Evolutionary conservation across 2,329 filamentous ascomycete genomes (phyloP).

Genomic region (Chrysosphaeria jannelii): DNA sequence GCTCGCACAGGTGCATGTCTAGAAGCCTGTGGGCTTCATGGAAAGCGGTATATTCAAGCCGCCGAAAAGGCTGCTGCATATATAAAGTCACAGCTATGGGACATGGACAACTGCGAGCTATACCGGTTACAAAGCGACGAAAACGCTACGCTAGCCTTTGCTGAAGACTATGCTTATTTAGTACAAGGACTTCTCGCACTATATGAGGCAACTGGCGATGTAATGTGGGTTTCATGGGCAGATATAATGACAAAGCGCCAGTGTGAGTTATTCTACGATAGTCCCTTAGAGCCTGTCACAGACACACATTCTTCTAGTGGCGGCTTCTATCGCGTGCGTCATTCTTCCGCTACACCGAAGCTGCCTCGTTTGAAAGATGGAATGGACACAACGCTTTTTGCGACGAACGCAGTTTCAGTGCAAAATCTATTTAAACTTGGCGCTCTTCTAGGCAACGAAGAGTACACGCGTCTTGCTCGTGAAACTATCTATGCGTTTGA

Average conservation of each 20-base stretch:
- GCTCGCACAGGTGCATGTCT: constrained; percentile 43
- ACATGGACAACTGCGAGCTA: constrained; percentile 26
- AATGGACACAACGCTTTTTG: constrained; percentile 78
- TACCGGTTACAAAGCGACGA: constrained; percentile 45
- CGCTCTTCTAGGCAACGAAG: constrained; percentile 14
- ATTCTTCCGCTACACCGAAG: constrained; percentile 9
- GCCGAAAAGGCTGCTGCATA: constrained; percentile 42
- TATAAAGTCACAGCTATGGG: constrained; percentile 44
- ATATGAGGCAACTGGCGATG: constrained; percentile 51
- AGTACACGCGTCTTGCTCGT: constrained; percentile 31
- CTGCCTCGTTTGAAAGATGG: constrained; percentile 80
- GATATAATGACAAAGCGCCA: constrained; percentile 52
- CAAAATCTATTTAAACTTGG: constrained; percentile 60
- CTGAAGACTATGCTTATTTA: constrained; percentile 83
- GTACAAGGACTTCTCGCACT: constrained; percentile 58
- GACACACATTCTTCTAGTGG: constrained; percentile 13
- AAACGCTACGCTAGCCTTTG: constrained; percentile 38
- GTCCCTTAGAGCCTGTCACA: constrained; percentile 9
- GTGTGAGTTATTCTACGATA: constrained; percentile 52
- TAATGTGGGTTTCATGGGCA: constrained; percentile 48
- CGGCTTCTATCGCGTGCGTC: constrained; percentile 45
- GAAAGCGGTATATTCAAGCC: constrained; percentile 27
- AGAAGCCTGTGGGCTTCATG: constrained; percentile 19
- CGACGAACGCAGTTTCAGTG: constrained; percentile 65
- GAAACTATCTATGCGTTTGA: constrained; percentile 66